Base-by-base conservation (phyloP, 2,329 filamentous ascomycete genomes). In the Hymenoscyphus fructigenus region DNA sequence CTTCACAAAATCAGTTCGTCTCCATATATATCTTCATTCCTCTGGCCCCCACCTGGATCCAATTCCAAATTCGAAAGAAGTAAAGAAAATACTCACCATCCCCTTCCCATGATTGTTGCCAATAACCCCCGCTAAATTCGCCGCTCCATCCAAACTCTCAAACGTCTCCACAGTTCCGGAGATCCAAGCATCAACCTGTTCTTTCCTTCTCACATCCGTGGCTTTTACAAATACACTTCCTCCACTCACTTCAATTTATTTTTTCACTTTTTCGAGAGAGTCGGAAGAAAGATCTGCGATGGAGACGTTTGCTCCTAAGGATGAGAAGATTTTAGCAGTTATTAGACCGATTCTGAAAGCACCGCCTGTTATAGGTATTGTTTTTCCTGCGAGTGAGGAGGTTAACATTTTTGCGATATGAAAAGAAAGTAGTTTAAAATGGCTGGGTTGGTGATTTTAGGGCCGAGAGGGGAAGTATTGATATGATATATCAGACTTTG, bases 311-410 rank as follows among this genome's bases (percentile, higher is more conserved):
- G 69, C 69, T 4, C 69, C 69, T 12, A 38, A 61, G 2, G 59
- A 36, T 1, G 61, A 26, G 28, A 70, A 63, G 15, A 67, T 53
- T 73, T 87, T 85, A 2, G 90, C 89, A 10, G 92, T 84, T 0
- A 90, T 89, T 55, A 91, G 85, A 14, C 91, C 91, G 64, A 94
- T 88, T 29, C 91, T 90, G 7, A 87, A 90, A 2, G 89, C 90
- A 28, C 85, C 91, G 68, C 91, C 91, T 0, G 90, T 93, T 76
- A 95, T 91, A 62, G 93, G 82, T 64, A 91, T 91, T 6, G 84
- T 87, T 66, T 83, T 81, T 64, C 75, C 79, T 36, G 6, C 14
- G 5, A 36, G 34, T 4, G 34, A 36, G 34, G 34, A 36, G 4
- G 34, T 28, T 28, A 20, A 15, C 23, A 12, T 14, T 14, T 55